phyloP scores from a whole-genome alignment of 2,329 filamentous ascomycete species.

The Fusarium chlamydosporum region DNA sequence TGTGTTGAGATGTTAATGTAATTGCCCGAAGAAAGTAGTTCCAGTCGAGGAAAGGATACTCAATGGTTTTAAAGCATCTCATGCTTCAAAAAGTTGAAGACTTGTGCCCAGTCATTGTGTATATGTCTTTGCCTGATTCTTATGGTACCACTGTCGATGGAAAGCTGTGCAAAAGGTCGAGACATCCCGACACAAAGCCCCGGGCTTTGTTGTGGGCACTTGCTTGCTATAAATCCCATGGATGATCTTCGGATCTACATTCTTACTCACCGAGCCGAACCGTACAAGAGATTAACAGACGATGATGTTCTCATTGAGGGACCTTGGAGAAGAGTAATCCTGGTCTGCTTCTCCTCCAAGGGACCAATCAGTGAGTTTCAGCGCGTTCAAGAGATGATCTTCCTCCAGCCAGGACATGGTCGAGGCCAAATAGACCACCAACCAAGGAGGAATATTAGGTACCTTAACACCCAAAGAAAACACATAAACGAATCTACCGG shows the following conservation, averaged over 20 bases:
- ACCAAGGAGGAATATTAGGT: too few species aligned
- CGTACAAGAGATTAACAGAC: not conserved
- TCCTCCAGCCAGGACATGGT: too few species aligned
- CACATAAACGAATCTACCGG: too few species aligned
- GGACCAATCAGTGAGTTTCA: not conserved
- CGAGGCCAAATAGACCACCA: too few species aligned
- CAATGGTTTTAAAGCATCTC: not conserved
- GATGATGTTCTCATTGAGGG: not conserved
- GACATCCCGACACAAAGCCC: rapidly evolving
- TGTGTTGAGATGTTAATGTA: constrained; percentile 1
- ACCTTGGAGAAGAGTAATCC: not conserved
- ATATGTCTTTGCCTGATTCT: too few species aligned
- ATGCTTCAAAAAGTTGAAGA: not conserved
- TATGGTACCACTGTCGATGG: rapidly evolving
- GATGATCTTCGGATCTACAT: not conserved
- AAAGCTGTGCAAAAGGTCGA: too few species aligned
- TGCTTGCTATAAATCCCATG: not conserved
- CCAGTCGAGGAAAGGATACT: constrained; percentile 5
- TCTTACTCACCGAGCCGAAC: constrained; percentile 24
- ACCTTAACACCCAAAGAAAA: too few species aligned
- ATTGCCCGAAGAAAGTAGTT: not conserved
- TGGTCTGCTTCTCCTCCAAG: not conserved
- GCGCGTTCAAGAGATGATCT: not conserved
- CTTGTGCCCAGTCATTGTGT: not conserved
- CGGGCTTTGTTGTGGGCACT: not conserved